Percentiles rank a stretch among this genome's conserved stretches.
Evolutionary conservation across 768 basidiomycete genomes (phyloP).

Genomic region (Mycena leptocephala): DNA sequence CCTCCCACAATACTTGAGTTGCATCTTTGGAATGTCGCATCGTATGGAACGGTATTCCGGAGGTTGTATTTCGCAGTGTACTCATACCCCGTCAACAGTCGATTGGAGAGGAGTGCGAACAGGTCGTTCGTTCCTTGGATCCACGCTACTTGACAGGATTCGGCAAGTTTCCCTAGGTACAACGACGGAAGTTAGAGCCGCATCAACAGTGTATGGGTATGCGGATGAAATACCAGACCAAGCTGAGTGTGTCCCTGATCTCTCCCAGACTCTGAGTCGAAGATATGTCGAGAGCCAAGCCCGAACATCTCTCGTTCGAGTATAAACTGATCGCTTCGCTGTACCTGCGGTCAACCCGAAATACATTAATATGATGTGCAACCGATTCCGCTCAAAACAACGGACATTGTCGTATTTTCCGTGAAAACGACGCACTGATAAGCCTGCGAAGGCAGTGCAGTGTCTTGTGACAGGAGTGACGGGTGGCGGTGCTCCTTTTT

Average conservation of each 20-base stretch:
- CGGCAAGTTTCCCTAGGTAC: no score
- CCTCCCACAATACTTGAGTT: conserved; percentile 10
- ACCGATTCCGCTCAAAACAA: conserved; percentile 17
- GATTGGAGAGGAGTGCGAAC: conserved; percentile 8
- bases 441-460: no score
- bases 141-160: no score
- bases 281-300: no score
- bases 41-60: conserved; percentile 19
- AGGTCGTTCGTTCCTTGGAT: no score
- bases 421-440: no score
- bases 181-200: conserved; percentile 7
- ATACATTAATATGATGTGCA: conserved; percentile 10
- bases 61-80: conserved; percentile 21
- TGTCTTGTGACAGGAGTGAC: no score
- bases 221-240: conserved; percentile 18
- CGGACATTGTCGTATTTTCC: no score
- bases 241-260: conserved; percentile 18
- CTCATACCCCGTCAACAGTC: conserved; percentile 12
- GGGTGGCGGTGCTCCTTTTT: no score
- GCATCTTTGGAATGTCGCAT: conserved; percentile 20
- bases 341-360: conserved; percentile 6
- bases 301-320: conserved; percentile 17
- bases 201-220: background rate
- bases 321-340: conserved; percentile 18
- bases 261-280: no score